A percentile compares a stretch with the other conserved stretches of the same genome.
Evolutionary conservation across 768 basidiomycete species (phyloP).

Genomic region (Terana coerulea): DNA sequence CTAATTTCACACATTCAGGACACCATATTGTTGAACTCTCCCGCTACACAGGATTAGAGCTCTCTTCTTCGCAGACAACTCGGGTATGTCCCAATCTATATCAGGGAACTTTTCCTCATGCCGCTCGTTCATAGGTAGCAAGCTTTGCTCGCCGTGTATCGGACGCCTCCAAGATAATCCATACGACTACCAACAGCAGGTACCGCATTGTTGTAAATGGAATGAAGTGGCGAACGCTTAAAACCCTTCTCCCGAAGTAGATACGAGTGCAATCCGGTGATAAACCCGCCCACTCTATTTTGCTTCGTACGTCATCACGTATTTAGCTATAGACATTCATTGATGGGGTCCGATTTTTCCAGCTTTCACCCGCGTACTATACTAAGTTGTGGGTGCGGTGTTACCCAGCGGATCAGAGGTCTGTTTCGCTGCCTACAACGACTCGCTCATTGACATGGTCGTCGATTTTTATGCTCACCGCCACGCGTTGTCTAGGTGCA

Average conservation of each 20-base stretch:
- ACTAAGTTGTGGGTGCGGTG: constrained; percentile 6
- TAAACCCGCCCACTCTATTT: constrained; percentile 10
- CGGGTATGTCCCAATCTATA: constrained; percentile 3
- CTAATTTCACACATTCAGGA: constrained; percentile 13
- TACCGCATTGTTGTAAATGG: background rate
- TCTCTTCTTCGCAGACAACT: constrained; percentile 3
- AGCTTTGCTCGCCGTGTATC: background rate
- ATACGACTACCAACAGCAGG: constrained; percentile 4
- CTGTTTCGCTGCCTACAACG: constrained; percentile 6
- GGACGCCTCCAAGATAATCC: background rate
- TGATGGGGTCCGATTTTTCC: constrained; percentile 8
- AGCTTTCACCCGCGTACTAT: constrained; percentile 14
- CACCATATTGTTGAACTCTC: background rate
- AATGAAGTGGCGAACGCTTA: background rate
- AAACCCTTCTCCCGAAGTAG: constrained; percentile 7
- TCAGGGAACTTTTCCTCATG: constrained; percentile 7
- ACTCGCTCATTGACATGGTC: background rate
- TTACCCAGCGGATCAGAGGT: constrained; percentile 13
- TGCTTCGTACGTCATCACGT: constrained; percentile 12
- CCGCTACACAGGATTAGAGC: background rate
- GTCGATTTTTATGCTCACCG: background rate
- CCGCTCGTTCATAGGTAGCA: constrained; percentile 7
- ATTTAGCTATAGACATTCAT: background rate
- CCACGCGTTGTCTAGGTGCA: background rate
- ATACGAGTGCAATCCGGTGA: constrained; percentile 13